Conservation (phyloP, 805 yeast species). For the Millerozyma miso region DNA sequence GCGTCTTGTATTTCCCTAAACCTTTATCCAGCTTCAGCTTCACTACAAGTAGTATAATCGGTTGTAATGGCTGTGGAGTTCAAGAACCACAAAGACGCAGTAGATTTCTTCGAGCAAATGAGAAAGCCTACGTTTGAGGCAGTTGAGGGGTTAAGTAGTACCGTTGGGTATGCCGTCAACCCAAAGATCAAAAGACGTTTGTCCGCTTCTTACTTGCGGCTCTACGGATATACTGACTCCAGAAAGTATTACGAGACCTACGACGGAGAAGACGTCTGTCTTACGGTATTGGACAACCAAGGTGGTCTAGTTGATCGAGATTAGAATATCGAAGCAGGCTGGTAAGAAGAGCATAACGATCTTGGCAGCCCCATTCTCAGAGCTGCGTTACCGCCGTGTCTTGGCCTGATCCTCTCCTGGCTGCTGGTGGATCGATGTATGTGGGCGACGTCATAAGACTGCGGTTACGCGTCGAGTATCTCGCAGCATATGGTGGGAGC, state of each 20-base stretch:
- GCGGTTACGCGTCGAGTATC: too few species aligned
- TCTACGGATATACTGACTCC: neutral
- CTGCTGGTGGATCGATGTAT: too few species aligned
- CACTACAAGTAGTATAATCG: too few species aligned
- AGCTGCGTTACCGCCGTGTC: too few species aligned
- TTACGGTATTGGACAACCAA: neutral
- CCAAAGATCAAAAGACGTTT: neutral
- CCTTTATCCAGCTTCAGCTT: too few species aligned
- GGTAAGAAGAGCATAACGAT: too few species aligned
- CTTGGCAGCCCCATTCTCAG: too few species aligned
- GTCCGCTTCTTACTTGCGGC: neutral
- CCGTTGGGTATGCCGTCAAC: neutral
- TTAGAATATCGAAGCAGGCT: too few species aligned
- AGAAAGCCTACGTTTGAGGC: neutral
- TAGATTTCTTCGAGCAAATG: neutral
- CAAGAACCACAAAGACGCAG: neutral
- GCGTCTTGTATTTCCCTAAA: too few species aligned
- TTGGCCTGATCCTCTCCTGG: too few species aligned
- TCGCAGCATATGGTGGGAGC: too few species aligned
- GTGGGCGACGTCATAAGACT: too few species aligned
- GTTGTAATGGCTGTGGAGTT: neutral
- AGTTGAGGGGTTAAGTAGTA: neutral
- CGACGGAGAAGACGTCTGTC: neutral
- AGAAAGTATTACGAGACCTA: neutral
- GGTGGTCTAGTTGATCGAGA: neutral